Evolutionary conservation across 2,329 filamentous ascomycete species (phyloP), one percentile per base, ranked within the genome.

Genomic region (Tolypocladium cylindrosporum): DNA sequence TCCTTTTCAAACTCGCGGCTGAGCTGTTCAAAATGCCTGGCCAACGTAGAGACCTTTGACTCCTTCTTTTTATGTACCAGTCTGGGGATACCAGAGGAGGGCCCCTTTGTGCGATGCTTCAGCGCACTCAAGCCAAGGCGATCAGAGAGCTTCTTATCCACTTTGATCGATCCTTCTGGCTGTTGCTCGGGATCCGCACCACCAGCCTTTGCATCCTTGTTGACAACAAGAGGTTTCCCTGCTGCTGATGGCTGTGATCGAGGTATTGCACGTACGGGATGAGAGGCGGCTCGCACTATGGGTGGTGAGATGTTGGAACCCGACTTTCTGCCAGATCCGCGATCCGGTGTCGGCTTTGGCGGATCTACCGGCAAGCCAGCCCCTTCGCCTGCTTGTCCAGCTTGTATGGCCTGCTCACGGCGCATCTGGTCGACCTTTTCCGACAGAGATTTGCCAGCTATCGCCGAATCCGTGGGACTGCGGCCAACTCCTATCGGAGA

Each of bases 1-100:
- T 99, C 93, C 66, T 93, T 96, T 68, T 97, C 91, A 64, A 99
- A 99, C 68, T 99, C 95, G 31, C 92, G 87, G 65, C 91, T 97
- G 58, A 99, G 79, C 71, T 97, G 92, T 72, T 99, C 95, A 68
- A 99, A 97, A 70, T 97, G 94, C 65, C 90, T 90, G 21, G 94
- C 91, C 55, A 99, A 79, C n/a, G 87, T 91, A 10, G 91, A 95
- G 2, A 99, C 94, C 66, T 89, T 90, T 4, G 89, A 84, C 56
- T 87, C 82, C 63, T 85, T 87, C 64, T 82, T 86, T 68, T 86
- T 89, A 55, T 88, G 85, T 36, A 96, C 84, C 34, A 94, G 94
- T 39, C 94, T 85, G 36, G 92, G 92, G 60, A 99, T 97, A 48
- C 93, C 81, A 1, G 94, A 97, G n/a, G 78, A 74, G 3, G 76